phyloP scores from a whole-genome alignment of 2,329 filamentous ascomycete genomes.

The Ascocoryne sarcoides region DNA sequence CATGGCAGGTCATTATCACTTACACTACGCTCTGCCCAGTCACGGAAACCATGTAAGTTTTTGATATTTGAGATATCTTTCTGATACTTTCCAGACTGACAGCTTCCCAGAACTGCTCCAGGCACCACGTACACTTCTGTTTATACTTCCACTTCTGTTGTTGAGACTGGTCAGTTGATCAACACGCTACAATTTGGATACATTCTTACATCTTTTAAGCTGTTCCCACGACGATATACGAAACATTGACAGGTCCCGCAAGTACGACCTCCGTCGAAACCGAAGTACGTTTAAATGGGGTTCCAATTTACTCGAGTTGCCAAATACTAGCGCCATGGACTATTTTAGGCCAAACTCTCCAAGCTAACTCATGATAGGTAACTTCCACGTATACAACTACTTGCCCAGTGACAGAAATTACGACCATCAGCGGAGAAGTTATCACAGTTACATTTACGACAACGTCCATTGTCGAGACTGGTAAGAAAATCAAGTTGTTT shows the following conservation, averaged over 20 bases:
- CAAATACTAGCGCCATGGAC: too few relatives aligned
- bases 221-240: constrained; percentile 12
- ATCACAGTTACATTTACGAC: constrained; percentile 35
- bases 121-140: constrained; percentile 33
- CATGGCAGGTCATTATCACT: constrained; percentile 8
- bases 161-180: constrained; percentile 19
- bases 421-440: constrained; percentile 30
- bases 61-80: background rate
- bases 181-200: background rate
- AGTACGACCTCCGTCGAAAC: background rate
- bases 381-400: constrained; percentile 15
- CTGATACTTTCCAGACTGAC: constrained; percentile 4
- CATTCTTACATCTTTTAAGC: constrained; percentile 3
- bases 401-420: constrained; percentile 33
- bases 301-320: too few relatives aligned
- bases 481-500: too few relatives aligned
- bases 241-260: constrained; percentile 3
- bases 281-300: too few relatives aligned
- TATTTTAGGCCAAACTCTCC: too few relatives aligned
- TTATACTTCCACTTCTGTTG: constrained; percentile 35
- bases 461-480: constrained; percentile 30
- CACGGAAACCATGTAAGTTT: constrained; percentile 28
- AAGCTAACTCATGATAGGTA: too few relatives aligned
- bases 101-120: constrained; percentile 21
- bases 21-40: constrained; percentile 30